Evolutionary conservation across 2,329 filamentous ascomycete genomes (phyloP), one percentile per base, ranked within the genome.

Genomic region (Aspergillus ustus): DNA sequence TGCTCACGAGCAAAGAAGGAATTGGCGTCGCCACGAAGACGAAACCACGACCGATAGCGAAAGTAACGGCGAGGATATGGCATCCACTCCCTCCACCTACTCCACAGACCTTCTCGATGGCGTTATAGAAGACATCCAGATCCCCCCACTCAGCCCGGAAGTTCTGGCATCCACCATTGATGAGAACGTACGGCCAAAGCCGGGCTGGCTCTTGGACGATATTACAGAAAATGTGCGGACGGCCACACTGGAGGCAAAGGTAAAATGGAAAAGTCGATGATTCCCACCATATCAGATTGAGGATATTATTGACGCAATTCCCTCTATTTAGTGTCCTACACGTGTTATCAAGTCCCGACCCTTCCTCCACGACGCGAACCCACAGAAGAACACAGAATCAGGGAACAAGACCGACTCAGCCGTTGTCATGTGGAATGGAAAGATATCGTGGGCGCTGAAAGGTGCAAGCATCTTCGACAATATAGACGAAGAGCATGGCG

Each of bases 381-480:
- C 19, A 19, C 45, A 43, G 28, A 54, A 37, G 11, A 11, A 11
- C 28, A 59, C 29, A 43, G 29, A 52, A 19, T 7, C 28, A n/a
- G 19, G 25, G 37, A 29, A 31, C 15, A 17, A 40, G 7, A 34
- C 49, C 3, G 11, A 9, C 8, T 2, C 40, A 13, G 43, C 40
- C 6, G 25, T 49, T 11, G 52, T 64, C 31, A 62, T 64, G 13
- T 71, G 69, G 69, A 62, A 70, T 59, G 69, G 69, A 13, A 65
- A 59, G 11, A 59, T 72, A 22, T 17, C 45, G 20, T 72, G 70
- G 70, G 61, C 67, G 1, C 51, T 71, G 29, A 60, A 61, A 25
- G 66, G 64, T 11, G 52, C 62, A n/a, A 69, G 63, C 49, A 52
- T 72, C 44, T 72, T 72, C 31, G 63, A 69, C 4, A 49, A 66